phyloP scores from a whole-genome alignment of 148 eudicot species.

The Vaccinium corymbosum region DNA sequence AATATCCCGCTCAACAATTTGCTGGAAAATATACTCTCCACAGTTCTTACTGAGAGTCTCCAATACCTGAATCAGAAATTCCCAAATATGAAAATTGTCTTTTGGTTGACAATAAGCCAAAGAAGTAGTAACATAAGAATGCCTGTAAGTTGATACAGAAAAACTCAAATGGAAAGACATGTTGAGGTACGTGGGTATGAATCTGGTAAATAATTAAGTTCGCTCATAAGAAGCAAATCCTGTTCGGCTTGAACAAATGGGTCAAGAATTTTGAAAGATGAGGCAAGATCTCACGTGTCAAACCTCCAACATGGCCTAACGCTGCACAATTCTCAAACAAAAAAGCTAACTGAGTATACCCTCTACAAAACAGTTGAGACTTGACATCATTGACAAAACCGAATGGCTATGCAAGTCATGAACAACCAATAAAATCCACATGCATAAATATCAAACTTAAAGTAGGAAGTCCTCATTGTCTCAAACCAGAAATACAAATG shows the following conservation, averaged over 20 bases:
- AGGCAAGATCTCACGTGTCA: not conserved
- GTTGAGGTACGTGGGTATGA: not conserved
- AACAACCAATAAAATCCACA: not conserved
- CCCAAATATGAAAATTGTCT: not conserved
- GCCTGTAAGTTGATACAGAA: not conserved
- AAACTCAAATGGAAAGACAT: not conserved
- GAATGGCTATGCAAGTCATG: not conserved
- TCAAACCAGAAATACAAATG: not conserved
- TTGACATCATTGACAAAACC: not conserved
- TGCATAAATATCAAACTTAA: not conserved
- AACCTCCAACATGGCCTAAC: not conserved
- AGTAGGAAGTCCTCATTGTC: not conserved
- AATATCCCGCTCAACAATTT: slow-evolving; percentile 82
- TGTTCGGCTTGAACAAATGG: not conserved
- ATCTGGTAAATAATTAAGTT: not conserved
- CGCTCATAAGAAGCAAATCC: not conserved
- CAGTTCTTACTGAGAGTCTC: slow-evolving; percentile 94
- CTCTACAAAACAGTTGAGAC: not conserved
- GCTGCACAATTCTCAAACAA: not conserved
- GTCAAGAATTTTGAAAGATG: not conserved
- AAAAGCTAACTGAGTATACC: not conserved
- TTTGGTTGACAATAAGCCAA: not conserved
- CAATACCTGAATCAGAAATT: slow-evolving; percentile 53
- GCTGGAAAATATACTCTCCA: slow-evolving; percentile 71
- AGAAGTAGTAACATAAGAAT: not conserved